Evolutionary conservation across 2,329 filamentous ascomycete species (phyloP), one percentile per base, ranked within the genome.

Genomic region (Lachnellula subtilissima): DNA sequence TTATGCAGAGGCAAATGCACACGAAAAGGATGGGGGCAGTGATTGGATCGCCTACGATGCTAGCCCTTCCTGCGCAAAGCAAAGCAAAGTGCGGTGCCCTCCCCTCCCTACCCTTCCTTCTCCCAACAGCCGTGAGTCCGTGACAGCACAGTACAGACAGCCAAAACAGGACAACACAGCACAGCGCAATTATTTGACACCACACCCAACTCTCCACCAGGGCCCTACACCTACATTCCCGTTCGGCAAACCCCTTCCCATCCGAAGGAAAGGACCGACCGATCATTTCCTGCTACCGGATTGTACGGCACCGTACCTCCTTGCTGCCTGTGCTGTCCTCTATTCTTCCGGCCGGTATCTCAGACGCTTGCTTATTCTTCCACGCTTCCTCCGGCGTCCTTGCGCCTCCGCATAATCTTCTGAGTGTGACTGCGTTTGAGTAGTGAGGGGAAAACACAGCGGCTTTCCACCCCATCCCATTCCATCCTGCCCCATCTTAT

Each of bases 401-500:
- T 32, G 28, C 28, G 28, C 28, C 8, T 32, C 28, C 28, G 28
- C 28, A 32, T 32, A 32, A 32, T 32, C 28, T 32, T 32, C 28
- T 32, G 28, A 28, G 25, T 28, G 25, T 28, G 25, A 28, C 25
- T 28, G 25, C 7, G 6, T 28, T 28, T 8, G 25, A 28, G 25
- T 28, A 28, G 25, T 28, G 48, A 45, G 42, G 42, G 45, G 42
- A 54, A 43, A 28, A 28, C 8, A 52, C 56, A 43, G 32, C 45
- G 25, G 32, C 52, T 50, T 17, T 40, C 55, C 8, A 48, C 22
- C 50, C 35, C 50, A 37, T 53, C 53, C 50, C 48, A 48, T 53
- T 47, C 48, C 60, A 28, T 36, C 53, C 47, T 45, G 47, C 45
- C 55, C 53, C 39, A 47, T 49, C 39, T 11, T 15, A 40, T 14